phyloP scores from a whole-genome alignment of 1,139 yeast species.

The Hansenula sp. region DNA sequence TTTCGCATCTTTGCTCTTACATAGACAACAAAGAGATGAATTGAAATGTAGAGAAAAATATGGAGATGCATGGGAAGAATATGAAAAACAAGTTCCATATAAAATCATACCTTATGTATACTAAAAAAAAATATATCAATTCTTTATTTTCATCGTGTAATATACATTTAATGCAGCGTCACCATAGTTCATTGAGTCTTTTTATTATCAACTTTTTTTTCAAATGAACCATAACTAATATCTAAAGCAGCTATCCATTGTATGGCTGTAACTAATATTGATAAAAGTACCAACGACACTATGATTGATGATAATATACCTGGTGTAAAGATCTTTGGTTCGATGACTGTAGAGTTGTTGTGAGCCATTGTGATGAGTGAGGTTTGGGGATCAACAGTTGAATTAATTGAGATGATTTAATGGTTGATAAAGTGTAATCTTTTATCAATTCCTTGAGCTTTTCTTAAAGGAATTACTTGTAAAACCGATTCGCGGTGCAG shows the following conservation, averaged over 20 bases:
- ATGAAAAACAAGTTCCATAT: slow-evolving; percentile 77
- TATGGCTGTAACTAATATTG: slow-evolving; percentile 49
- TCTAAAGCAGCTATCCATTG: slow-evolving; percentile 59
- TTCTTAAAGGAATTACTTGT: too few relatives aligned
- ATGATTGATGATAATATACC: slow-evolving; percentile 66
- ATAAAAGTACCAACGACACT: slow-evolving; percentile 49
- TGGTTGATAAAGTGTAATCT: too few relatives aligned
- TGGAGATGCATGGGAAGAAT: slow-evolving; percentile 80
- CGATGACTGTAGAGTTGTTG: neutral
- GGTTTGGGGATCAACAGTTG: neutral
- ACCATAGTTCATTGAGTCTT: slow-evolving; percentile 58
- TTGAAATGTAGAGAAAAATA: slow-evolving; percentile 85
- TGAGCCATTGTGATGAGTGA: slow-evolving; percentile 3
- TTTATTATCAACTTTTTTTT: slow-evolving; percentile 61
- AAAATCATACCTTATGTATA: slow-evolving; percentile 87
- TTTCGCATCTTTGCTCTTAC: slow-evolving; percentile 76
- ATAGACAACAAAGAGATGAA: slow-evolving; percentile 89
- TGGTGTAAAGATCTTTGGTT: slow-evolving; percentile 21
- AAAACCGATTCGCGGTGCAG: too few relatives aligned
- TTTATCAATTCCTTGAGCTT: too few relatives aligned
- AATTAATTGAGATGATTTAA: too few relatives aligned
- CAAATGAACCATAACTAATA: slow-evolving; percentile 66
- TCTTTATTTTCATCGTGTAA: too few relatives aligned
- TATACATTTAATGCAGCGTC: too few relatives aligned
- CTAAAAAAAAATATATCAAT: slow-evolving; percentile 30